These are phyloP conservation scores for Populus alba DNA, from an alignment of 345 rosid genomes.

Conservation along the genomic window DNA sequence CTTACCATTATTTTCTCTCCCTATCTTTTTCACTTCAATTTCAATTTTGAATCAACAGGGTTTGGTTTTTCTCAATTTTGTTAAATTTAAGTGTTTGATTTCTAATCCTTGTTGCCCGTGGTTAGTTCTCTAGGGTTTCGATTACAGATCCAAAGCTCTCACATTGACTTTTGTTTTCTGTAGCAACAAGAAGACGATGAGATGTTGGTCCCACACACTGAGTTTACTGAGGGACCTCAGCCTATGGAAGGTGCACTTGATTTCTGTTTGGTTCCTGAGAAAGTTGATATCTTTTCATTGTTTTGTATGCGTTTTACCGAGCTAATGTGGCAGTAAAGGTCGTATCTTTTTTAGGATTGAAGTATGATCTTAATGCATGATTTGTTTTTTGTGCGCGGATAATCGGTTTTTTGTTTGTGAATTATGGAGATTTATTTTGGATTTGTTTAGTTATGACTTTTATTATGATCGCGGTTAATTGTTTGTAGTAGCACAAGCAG, in stretches of 20 bases:
- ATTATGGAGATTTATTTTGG: background rate
- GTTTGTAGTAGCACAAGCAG: constrained; percentile 23
- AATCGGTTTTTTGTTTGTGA: background rate
- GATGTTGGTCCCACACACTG: constrained; percentile 43
- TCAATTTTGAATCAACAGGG: background rate
- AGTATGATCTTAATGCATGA: background rate
- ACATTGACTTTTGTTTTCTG: constrained; percentile 10
- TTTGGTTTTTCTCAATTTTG: background rate
- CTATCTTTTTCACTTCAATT: constrained; percentile 1
- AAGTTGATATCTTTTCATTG: background rate
- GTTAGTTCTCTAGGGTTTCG: constrained; percentile 32
- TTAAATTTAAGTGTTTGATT: background rate
- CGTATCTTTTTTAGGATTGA: background rate
- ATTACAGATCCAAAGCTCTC: constrained; percentile 39
- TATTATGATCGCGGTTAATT: background rate
- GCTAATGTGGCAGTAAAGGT: background rate
- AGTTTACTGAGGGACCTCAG: constrained; percentile 35
- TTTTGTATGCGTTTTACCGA: background rate
- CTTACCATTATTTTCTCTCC: constrained; percentile 9
- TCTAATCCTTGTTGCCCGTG: background rate
- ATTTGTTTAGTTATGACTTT: background rate
- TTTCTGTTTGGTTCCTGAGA: background rate
- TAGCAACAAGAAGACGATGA: constrained; percentile 38
- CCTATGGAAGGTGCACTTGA: constrained; percentile 44
- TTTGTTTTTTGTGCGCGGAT: background rate